A percentile compares a stretch with the other conserved stretches of the same genome.
phyloP scores from a whole-genome alignment of 108 stramenopile genomes.

The Nitzschia inconspicua region DNA sequence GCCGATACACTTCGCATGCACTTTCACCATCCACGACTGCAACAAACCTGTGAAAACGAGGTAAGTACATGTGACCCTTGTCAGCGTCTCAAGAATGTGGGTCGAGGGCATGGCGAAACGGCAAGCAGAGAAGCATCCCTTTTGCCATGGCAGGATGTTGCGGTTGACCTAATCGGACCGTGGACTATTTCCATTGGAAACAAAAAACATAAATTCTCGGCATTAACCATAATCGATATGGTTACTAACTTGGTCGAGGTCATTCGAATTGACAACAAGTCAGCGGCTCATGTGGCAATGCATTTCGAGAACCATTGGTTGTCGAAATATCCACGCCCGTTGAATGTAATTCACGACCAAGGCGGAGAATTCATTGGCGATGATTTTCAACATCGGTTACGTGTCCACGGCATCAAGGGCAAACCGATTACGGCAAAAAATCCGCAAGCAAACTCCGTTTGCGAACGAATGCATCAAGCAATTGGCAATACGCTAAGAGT shows the following conservation, averaged over 20 bases:
- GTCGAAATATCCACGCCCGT: constrained; percentile 37
- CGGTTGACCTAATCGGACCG: constrained; percentile 41
- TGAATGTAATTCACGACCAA: constrained; percentile 27
- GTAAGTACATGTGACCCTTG: constrained; percentile 11
- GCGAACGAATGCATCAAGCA: constrained; percentile 40
- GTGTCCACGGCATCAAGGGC: constrained; percentile 5
- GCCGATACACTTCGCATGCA: constrained; percentile 5
- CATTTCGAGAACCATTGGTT: constrained; percentile 43
- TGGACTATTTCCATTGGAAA: constrained; percentile 21
- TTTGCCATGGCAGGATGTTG: constrained; percentile 25
- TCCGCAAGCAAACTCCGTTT: constrained; percentile 42
- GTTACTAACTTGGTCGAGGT: constrained; percentile 48
- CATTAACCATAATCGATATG: constrained; percentile 45
- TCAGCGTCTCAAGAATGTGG: constrained; percentile 11
- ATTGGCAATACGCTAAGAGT: constrained; percentile 10
- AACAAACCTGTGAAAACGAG: neutral
- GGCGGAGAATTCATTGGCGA: constrained; percentile 46
- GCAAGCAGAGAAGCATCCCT: constrained; percentile 7
- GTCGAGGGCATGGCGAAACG: constrained; percentile 19
- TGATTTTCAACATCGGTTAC: constrained; percentile 21
- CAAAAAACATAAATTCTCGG: constrained; percentile 13
- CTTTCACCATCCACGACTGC: constrained; percentile 6
- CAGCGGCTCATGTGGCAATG: constrained; percentile 13
- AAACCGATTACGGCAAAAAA: constrained; percentile 31
- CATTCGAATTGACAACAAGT: constrained; percentile 24